These are phyloP conservation scores for Fusarium abutilonis DNA, from an alignment of 2,329 filamentous ascomycete species.

Conservation along the genomic window DNA sequence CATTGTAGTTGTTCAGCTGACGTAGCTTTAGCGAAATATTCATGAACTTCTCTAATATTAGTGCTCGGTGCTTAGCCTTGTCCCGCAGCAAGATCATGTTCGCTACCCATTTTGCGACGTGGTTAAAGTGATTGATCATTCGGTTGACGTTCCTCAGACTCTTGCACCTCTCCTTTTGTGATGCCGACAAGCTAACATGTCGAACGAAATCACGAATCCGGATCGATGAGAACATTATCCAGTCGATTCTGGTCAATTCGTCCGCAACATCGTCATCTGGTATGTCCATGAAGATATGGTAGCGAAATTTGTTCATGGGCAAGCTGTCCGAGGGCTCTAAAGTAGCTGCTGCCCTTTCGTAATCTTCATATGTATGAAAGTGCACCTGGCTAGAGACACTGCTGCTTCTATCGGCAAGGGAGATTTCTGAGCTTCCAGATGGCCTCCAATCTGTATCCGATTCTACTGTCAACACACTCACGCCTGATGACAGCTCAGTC, in stretches of 20 bases:
- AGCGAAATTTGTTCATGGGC: slow-evolving; percentile 83
- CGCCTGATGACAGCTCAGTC: slow-evolving; percentile 52
- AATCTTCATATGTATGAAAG: slow-evolving; percentile 77
- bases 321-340: slow-evolving; percentile 76
- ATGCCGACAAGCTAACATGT: slow-evolving; percentile 80
- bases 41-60: slow-evolving; percentile 97
- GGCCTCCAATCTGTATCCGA: slow-evolving; percentile 57
- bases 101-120: slow-evolving; percentile 82
- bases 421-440: slow-evolving; percentile 58
- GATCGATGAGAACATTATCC: slow-evolving; percentile 97
- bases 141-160: slow-evolving; percentile 88
- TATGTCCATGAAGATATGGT: slow-evolving; percentile 89
- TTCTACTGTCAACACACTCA: slow-evolving; percentile 61
- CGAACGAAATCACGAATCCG: slow-evolving; percentile 91
- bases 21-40: slow-evolving; percentile 85
- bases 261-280: slow-evolving; percentile 86
- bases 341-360: slow-evolving; percentile 78
- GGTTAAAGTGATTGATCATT: slow-evolving; percentile 94
- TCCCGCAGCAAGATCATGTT: slow-evolving; percentile 89
- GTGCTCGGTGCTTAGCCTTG: slow-evolving; percentile 93
- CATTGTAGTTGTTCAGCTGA: slow-evolving; percentile 96
- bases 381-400: slow-evolving; percentile 59
- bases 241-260: slow-evolving; percentile 95
- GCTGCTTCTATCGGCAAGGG: slow-evolving; percentile 53
- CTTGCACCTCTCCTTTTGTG: slow-evolving; percentile 78